These are phyloP conservation scores for Dendrobium huoshanense DNA, from an alignment of 106 monocot species.

Conservation along the genomic window DNA sequence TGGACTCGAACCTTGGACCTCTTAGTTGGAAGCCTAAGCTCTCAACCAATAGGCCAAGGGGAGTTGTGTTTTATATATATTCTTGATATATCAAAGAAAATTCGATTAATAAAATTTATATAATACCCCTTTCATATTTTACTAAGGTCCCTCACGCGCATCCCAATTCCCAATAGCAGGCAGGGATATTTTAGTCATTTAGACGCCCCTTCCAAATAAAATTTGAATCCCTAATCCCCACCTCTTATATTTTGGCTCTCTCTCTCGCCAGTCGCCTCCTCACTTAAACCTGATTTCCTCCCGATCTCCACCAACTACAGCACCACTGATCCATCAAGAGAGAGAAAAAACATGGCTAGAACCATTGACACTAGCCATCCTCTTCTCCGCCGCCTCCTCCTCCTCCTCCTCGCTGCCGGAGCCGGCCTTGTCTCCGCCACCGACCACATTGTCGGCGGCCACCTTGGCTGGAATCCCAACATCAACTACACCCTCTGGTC, in stretches of 20 bases:
- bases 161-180: too few relatives aligned
- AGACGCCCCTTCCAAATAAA: background rate
- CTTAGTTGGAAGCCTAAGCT: too few relatives aligned
- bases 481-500: conserved; percentile 78
- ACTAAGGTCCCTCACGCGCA: too few relatives aligned
- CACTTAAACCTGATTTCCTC: too few relatives aligned
- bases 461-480: conserved; percentile 89
- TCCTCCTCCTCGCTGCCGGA: conserved; percentile 14
- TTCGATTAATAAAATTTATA: too few relatives aligned
- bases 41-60: too few relatives aligned
- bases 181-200: background rate
- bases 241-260: background rate
- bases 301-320: background rate
- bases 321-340: background rate
- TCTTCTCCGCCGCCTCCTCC: background rate
- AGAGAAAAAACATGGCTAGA: background rate
- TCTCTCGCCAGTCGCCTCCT: too few relatives aligned
- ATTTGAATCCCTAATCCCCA: background rate
- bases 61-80: too few relatives aligned
- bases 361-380: background rate
- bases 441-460: conserved; percentile 88
- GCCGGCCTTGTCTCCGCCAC: conserved; percentile 33
- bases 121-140: too few relatives aligned
- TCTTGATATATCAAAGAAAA: too few relatives aligned
- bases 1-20: too few relatives aligned